Percentiles rank a stretch among this genome's conserved stretches.
Conservation (phyloP, 495 filamentous ascomycete genomes). For the Podospora australis region DNA sequence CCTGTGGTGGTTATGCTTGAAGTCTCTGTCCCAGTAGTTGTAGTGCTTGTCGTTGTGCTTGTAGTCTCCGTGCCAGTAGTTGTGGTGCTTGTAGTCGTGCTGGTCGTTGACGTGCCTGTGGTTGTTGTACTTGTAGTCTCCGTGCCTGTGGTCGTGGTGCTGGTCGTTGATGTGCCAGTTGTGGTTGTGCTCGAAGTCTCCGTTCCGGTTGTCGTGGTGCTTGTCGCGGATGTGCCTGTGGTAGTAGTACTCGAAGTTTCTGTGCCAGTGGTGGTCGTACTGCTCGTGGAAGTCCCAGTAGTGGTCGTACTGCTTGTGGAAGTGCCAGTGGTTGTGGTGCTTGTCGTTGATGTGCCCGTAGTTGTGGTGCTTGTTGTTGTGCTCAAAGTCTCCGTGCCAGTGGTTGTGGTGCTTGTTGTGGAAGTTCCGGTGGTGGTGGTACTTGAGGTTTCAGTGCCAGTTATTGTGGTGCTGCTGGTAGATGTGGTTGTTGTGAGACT, state of each 20-base stretch:
- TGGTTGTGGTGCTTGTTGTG: neutral
- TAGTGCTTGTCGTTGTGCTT: neutral
- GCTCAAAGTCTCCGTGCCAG: neutral
- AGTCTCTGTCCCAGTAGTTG: neutral
- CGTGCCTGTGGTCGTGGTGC: neutral
- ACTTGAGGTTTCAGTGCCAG: neutral
- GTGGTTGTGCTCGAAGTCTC: neutral
- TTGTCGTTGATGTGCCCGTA: neutral
- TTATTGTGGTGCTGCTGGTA: neutral
- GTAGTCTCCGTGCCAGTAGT: neutral
- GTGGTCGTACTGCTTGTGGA: neutral
- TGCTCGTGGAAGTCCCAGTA: neutral
- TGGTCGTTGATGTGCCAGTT: neutral
- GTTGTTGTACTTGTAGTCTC: neutral
- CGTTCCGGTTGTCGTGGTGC: neutral
- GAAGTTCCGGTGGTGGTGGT: neutral
- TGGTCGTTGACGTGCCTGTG: neutral
- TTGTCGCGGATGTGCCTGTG: neutral
- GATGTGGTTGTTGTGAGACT: neutral
- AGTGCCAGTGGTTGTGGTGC: neutral
- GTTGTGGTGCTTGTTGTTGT: neutral
- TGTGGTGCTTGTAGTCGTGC: constrained; percentile 1
- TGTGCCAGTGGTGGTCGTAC: neutral
- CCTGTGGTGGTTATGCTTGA: neutral
- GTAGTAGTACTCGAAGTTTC: neutral